Percentiles rank a stretch among this genome's conserved stretches.
These are phyloP conservation scores for Penicillium ochrochloron DNA, from an alignment of 495 filamentous ascomycete species.

Conservation along the genomic window DNA sequence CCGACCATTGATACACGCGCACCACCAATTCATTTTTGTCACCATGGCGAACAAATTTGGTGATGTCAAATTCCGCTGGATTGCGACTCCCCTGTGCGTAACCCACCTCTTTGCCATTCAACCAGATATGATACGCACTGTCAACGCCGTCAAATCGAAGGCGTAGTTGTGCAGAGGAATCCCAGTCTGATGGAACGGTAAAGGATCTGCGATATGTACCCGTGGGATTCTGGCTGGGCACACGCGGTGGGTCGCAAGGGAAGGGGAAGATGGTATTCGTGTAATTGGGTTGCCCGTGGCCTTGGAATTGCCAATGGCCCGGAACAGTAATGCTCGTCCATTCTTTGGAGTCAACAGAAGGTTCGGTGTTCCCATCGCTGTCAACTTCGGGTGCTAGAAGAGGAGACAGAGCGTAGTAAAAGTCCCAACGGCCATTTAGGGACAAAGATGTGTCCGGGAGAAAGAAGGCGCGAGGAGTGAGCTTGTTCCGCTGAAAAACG, in stretches of 20 bases:
- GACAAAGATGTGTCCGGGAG: neutral
- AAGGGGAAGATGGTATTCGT: conserved; percentile 49
- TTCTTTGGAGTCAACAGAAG: neutral
- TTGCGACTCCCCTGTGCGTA: conserved; percentile 1
- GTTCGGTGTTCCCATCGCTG: neutral
- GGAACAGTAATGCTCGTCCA: neutral
- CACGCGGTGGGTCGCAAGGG: conserved; percentile 60
- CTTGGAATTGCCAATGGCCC: conserved; percentile 3
- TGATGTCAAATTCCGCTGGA: conserved; percentile 3
- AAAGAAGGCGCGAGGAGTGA: conserved; percentile 2
- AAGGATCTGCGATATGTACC: conserved; percentile 64
- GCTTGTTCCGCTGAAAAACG: neutral
- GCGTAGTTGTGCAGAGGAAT: neutral
- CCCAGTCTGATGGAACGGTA: conserved; percentile 41
- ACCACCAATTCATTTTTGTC: conserved; percentile 56
- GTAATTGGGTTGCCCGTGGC: neutral
- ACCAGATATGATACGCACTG: conserved; percentile 6
- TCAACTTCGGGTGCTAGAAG: neutral
- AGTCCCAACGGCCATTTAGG: neutral
- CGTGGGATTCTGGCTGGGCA: conserved; percentile 64
- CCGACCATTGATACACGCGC: conserved; percentile 65
- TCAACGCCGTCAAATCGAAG: conserved; percentile 2
- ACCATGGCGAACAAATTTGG: neutral
- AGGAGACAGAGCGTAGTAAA: neutral
- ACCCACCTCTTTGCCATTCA: neutral